Base-by-base conservation (phyloP, 75 land plant genomes). In the Gnetum montanum region DNA sequence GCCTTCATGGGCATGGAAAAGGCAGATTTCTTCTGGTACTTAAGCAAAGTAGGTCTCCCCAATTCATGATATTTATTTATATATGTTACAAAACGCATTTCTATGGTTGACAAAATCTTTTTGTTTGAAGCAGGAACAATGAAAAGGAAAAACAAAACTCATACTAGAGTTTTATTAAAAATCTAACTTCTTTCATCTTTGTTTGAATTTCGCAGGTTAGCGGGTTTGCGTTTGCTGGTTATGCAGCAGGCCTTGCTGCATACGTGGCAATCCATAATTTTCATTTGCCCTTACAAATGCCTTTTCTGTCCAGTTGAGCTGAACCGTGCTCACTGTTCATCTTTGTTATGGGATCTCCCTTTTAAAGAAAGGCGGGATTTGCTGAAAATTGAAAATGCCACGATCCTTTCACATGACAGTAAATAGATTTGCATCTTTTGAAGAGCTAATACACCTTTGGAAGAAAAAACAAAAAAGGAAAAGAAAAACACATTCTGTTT, bases 1-100 rank as follows among this genome's bases (percentile, higher is more conserved):
- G 99, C 99, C 15, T 95, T 80, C 20, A 95, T 95, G 99, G 99
- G 99, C 33, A 86, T 95, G 99, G 99, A 95, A 37, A 95, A 92
- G 66, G 83, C 81, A 4, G 99, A 95, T 68, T 95, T 95, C 77
- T 86, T 95, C 64, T 95, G 99, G 99, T 95, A 95, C 71, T 57
- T 95, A 18, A 70, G 71, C 26, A 95, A 87, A 85, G 97, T 92
- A 78, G 28, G 25, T 31, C 13, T 43, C 4, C 25, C 46, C n/a
- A n/a, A n/a, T n/a, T n/a, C n/a, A 20, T 12, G 7, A 16, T 58
- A 10, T 16, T 5, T 46, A 8, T 49, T 20, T 8, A 49, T n/a
- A n/a, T n/a, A n/a, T n/a, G n/a, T n/a, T n/a, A n/a, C n/a, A n/a
- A n/a, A n/a, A n/a, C n/a, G n/a, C n/a, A n/a, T 33, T 60, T 31